phyloP scores from a whole-genome alignment of 1,284 basidiomycete genomes.

The Moniliella sp. region DNA sequence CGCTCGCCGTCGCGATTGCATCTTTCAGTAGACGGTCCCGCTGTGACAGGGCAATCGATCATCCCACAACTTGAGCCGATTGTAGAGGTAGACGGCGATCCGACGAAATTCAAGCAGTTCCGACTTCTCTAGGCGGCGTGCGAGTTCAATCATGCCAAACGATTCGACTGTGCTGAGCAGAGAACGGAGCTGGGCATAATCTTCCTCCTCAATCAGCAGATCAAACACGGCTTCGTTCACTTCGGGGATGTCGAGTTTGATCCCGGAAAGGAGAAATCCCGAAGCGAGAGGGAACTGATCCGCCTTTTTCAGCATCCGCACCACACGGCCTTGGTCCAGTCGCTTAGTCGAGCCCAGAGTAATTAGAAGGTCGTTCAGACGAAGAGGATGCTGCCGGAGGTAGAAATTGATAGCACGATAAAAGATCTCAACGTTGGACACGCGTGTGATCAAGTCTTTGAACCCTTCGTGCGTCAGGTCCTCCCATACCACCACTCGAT shows the following conservation, averaged over 20 bases:
- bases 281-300: slow-evolving; percentile 88
- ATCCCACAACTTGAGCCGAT: slow-evolving; percentile 85
- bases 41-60: slow-evolving; percentile 85
- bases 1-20: slow-evolving; percentile 73
- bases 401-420: slow-evolving; percentile 48
- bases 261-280: slow-evolving; percentile 82
- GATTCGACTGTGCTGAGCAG: slow-evolving; percentile 94
- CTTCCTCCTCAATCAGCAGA: slow-evolving; percentile 90
- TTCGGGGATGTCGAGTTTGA: slow-evolving; percentile 87
- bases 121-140: slow-evolving; percentile 66
- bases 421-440: slow-evolving; percentile 95
- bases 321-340: slow-evolving; percentile 81
- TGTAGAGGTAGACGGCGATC: slow-evolving; percentile 79
- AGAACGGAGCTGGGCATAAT: slow-evolving; percentile 83
- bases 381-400: slow-evolving; percentile 71
- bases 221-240: slow-evolving; percentile 97
- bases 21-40: slow-evolving; percentile 90
- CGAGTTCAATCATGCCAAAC: slow-evolving; percentile 76
- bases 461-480: slow-evolving; percentile 99
- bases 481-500: slow-evolving; percentile 72
- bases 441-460: slow-evolving; percentile 37
- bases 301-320: slow-evolving; percentile 67
- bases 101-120: slow-evolving; percentile 75
- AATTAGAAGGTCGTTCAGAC: slow-evolving; percentile 76
- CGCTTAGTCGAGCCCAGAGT: slow-evolving; percentile 77